These are phyloP conservation scores for Yamadazyma philogaea DNA, from an alignment of 805 yeast genomes.

Conservation along the genomic window DNA sequence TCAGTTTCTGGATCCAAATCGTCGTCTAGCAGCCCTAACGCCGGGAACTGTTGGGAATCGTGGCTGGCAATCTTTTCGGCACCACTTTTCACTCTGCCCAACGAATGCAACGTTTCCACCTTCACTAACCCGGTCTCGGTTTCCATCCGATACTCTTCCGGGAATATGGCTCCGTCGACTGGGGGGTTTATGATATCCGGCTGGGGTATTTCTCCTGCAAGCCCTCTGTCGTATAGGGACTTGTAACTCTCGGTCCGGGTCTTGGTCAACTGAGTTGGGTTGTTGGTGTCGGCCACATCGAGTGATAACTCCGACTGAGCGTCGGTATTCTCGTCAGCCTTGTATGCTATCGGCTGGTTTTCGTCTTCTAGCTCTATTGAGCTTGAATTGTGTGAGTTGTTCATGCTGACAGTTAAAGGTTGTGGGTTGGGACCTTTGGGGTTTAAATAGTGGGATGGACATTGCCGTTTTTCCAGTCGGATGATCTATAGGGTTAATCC, in stretches of 20 bases:
- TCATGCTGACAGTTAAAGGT: not conserved
- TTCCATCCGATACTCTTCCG: conserved; percentile 88
- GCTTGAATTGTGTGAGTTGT: conserved; percentile 8
- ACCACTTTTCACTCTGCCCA: conserved; percentile 50
- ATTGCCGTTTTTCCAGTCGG: no score
- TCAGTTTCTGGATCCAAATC: conserved; percentile 63
- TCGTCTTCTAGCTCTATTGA: conserved; percentile 6
- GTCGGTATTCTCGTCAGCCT: conserved; percentile 9
- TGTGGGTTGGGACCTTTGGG: no score
- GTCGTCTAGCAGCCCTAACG: no score
- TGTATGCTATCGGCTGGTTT: conserved; percentile 10
- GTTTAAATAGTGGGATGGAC: no score
- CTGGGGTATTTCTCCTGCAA: conserved; percentile 50
- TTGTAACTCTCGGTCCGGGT: conserved; percentile 68
- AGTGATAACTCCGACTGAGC: conserved; percentile 13
- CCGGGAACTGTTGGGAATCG: no score
- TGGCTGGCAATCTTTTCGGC: no score
- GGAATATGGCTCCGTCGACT: conserved; percentile 70
- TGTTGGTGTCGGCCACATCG: conserved; percentile 6
- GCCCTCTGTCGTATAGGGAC: conserved; percentile 62
- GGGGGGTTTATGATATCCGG: conserved; percentile 48
- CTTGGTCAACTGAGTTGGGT: conserved; percentile 8
- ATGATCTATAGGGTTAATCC: no score
- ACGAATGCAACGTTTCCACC: conserved; percentile 60
- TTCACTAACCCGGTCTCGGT: conserved; percentile 88